phyloP scores from a whole-genome alignment of 305 asterid species.

The Lippia alba region DNA sequence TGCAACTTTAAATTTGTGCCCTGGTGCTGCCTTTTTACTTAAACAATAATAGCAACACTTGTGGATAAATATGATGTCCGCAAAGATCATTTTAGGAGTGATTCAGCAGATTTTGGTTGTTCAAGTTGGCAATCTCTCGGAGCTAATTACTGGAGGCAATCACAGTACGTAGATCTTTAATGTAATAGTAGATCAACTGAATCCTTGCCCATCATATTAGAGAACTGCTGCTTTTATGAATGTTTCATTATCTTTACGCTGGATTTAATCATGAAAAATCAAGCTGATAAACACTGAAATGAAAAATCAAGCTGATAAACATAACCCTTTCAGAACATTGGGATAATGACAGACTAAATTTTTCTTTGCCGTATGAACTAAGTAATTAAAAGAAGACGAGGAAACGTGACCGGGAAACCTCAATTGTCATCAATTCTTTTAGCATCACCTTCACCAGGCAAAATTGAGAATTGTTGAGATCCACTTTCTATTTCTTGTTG shows the following conservation, averaged over 20 bases:
- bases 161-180: neutral
- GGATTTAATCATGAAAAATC: neutral
- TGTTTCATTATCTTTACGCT: neutral
- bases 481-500: no score
- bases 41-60: constrained; percentile 5
- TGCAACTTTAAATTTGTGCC: constrained; percentile 1
- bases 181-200: neutral
- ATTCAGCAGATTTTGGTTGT: neutral
- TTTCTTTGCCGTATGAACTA: neutral
- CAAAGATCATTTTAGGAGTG: constrained; percentile 3
- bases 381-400: neutral
- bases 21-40: neutral
- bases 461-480: neutral
- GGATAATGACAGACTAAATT: neutral
- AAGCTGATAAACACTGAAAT: constrained; percentile 3
- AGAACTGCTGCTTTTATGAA: neutral
- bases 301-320: constrained; percentile 2
- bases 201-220: neutral
- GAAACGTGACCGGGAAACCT: no score
- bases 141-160: neutral
- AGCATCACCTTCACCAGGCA: neutral
- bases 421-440: neutral
- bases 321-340: neutral
- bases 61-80: neutral
- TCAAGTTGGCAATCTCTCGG: neutral